Base-by-base conservation (phyloP, 495 filamentous ascomycete species). In the Penicillium ucsense region DNA sequence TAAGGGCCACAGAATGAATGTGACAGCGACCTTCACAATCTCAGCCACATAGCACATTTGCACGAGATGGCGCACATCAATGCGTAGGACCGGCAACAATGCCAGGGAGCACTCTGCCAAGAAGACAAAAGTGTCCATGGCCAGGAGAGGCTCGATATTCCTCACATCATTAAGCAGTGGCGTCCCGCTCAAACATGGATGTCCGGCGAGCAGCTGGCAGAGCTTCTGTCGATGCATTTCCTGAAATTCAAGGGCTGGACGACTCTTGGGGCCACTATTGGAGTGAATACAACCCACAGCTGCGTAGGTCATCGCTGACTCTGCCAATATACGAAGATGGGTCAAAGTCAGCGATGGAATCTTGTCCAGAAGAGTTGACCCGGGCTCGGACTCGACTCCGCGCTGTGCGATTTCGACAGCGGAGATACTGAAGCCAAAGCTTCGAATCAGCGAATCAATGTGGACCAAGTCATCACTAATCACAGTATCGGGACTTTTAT, bases 31-130 rank as follows among this genome's bases (percentile, higher is more conserved):
- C 66, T 94, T 92, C 38, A 89, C 81, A 38, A 97, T 79, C 66
- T 99, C 91, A 30, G 88, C 87, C 35, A 94, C 74, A 59, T 94
- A 96, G 70, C 92, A 97, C 47, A 96, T 76, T 8, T 85, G 85
- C 31, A 97, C 67, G 10, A 97, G 56, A 66, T 95, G 87, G 49
- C 85, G 79, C 31, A 94, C 80, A 44, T 95, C 83, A 41, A 94
- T 73, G 39, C 78, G 63, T 8, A 88, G 76, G 11, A 84, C 80
- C 20, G 88, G 83, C 27, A 81, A 77, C 35, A 95, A 70, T 49
- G 81, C 85, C 10, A 83, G 56, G 4, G 84, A 82, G 47, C 75
- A 80, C 55, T 89, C 84, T 2, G 80, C 72, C n/a, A 99, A 66
- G 70, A 96, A 94, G 9, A 91, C 72, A 66, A 97, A 99, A 4